Base-by-base conservation (phyloP, 257 asterid genomes). In the Thymus quinquecostatus region DNA sequence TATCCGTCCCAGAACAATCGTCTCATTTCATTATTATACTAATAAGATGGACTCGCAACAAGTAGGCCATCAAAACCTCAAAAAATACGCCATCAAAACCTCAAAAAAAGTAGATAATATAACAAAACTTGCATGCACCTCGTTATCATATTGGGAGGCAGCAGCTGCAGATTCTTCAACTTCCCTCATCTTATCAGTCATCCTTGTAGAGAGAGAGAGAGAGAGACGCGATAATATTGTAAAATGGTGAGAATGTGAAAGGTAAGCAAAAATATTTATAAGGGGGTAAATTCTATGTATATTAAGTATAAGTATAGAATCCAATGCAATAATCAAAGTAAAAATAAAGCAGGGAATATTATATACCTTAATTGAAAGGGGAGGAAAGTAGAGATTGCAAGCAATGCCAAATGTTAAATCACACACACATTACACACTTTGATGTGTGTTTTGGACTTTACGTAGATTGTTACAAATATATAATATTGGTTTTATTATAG, bases 341-440 rank as follows among this genome's bases (percentile, higher is more conserved):
- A 60, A 21, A 38, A 29, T 60, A 50, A 61, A 49, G 47, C 43
- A 44, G 54, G 66, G 75, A 57, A 45, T 56, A 45, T 55, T 58
- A 27, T 10, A 14, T 83, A 79, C 83, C 89, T 86, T 21, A 21
- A 21, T 21, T 80, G 68, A 68, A 36, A 36, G 3, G 40, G 40
- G 40, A 36, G 40, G 2, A 36, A 36, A 36, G 40, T 36, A 36
- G 40, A 36, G 40, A 36, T 2, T 36, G 5, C 40, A 36, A 36
- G 40, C 4, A 45, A 10, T 8, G 50, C 3, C n/a, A 10, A 13
- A 2, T 3, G n/a, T 12, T 4, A 49, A 6, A 56, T 21, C 21
- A 21, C 21, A 21, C 21, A 21, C 21, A 21, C 21, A 21, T 21
- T 21, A 21, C 21, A 21, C 21, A 21, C 21, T 21, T 21, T 21